Conservation (phyloP, 2,329 filamentous ascomycete species). For the Amauroascus niger region DNA sequence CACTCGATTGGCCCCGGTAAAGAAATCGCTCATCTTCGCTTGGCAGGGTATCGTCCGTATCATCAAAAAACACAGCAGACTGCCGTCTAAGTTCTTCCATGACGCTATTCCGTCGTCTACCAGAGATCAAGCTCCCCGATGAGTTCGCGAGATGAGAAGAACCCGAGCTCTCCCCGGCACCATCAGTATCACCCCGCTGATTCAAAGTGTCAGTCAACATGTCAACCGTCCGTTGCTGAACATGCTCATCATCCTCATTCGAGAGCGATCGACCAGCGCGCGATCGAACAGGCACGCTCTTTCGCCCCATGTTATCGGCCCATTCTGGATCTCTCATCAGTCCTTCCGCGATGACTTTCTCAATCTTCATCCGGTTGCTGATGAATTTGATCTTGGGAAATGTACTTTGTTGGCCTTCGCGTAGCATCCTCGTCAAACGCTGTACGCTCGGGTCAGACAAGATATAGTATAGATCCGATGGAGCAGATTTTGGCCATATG, state of each 20-base stretch:
- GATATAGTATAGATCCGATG: slow-evolving; percentile 76
- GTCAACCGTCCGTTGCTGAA: slow-evolving; percentile 8
- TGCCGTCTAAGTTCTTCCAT: slow-evolving; percentile 39
- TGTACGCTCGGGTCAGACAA: slow-evolving; percentile 69
- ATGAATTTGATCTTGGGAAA: slow-evolving; percentile 92
- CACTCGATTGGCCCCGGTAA: slow-evolving; percentile 1
- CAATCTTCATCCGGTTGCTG: slow-evolving; percentile 73
- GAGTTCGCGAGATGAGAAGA: slow-evolving; percentile 18
- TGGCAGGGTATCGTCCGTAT: slow-evolving; percentile 23
- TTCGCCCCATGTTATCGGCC: slow-evolving; percentile 7
- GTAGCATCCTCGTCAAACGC: slow-evolving; percentile 76
- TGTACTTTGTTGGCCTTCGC: slow-evolving; percentile 75
- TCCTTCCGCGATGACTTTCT: slow-evolving; percentile 55
- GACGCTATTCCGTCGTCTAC: slow-evolving; percentile 27
- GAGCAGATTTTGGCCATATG: slow-evolving; percentile 77
- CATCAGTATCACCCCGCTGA: neutral
- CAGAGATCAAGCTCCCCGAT: slow-evolving; percentile 20
- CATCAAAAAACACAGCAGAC: slow-evolving; percentile 41
- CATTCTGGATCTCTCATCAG: slow-evolving; percentile 30
- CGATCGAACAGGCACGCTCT: slow-evolving; percentile 15
- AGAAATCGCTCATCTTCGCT: slow-evolving; percentile 14
- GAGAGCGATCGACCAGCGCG: neutral
- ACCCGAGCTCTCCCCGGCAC: slow-evolving; percentile 14
- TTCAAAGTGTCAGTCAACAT: slow-evolving; percentile 9
- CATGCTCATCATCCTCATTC: neutral